Base-by-base conservation (phyloP, 2,329 filamentous ascomycete species). In the Sarocladium oryzae region DNA sequence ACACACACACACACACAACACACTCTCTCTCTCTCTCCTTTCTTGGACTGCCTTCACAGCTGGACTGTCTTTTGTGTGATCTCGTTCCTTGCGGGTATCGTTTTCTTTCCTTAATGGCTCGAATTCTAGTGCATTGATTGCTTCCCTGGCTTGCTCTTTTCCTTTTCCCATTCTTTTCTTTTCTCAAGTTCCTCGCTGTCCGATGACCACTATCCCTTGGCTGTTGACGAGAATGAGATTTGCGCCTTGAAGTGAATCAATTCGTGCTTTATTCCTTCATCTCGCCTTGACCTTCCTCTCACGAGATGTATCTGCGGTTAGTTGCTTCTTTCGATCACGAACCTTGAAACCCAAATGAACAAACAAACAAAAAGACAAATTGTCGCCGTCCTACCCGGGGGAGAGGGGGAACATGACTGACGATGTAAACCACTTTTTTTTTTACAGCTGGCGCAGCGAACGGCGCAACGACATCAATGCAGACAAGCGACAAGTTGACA, bases 231-330 rank as follows among this genome's bases (percentile, higher is more conserved):
- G 40, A 43, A 43, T 43, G 40, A 43, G 40, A n/a, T 28, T 26
- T 16, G 20, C 23, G 7, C 23, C 40, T 28, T 43, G 37, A 40
- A n/a, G n/a, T 21, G 40, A 43, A 43, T 10, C n/a, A n/a, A n/a
- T n/a, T n/a, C n/a, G n/a, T n/a, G n/a, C n/a, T n/a, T n/a, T n/a
- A n/a, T n/a, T n/a, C n/a, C n/a, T n/a, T n/a, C n/a, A n/a, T n/a
- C n/a, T n/a, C n/a, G n/a, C n/a, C n/a, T n/a, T n/a, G n/a, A n/a
- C n/a, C n/a, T n/a, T n/a, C n/a, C n/a, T n/a, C n/a, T 4, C 21
- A 43, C 40, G 33, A 48, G 26, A 48, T 48, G 43, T 23, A 20
- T 33, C n/a, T 48, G 28, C 43, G n/a, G 43, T 48, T n/a, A n/a
- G n/a, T n/a, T n/a, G n/a, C n/a, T n/a, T n/a, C n/a, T n/a, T n/a